Evolutionary conservation across 73 alveolate genomes (phyloP).

Genomic region (Loxodes magnus): DNA sequence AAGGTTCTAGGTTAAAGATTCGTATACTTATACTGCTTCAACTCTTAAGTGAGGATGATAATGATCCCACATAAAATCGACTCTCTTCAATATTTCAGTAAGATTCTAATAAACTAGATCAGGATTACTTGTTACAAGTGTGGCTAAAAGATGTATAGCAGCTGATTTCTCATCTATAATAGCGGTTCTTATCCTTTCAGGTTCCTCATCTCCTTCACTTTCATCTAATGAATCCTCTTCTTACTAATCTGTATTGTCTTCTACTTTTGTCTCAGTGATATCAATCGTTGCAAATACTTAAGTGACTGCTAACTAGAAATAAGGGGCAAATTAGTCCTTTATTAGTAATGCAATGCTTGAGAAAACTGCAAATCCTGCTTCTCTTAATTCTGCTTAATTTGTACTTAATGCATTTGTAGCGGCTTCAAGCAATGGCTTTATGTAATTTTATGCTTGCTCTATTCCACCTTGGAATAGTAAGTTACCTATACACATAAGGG

Average conservation of each 20-base stretch:
- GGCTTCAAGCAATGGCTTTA: background rate
- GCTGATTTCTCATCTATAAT: conserved; percentile 13
- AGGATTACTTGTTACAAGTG: background rate
- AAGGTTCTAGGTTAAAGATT: too few species aligned
- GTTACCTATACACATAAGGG: conserved; percentile 2
- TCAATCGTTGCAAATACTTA: conserved; percentile 7
- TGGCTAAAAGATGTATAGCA: conserved; percentile 8
- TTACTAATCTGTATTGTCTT: background rate
- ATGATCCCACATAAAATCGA: too few species aligned
- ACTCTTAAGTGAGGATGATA: too few species aligned
- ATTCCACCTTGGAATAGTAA: background rate
- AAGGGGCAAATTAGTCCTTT: background rate
- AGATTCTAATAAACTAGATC: too few species aligned
- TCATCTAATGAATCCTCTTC: too few species aligned
- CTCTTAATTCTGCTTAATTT: background rate
- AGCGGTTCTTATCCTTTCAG: conserved; percentile 3
- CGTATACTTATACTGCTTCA: too few species aligned
- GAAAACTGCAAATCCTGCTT: conserved; percentile 14
- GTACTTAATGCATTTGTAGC: conserved; percentile 2
- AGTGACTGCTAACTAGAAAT: background rate
- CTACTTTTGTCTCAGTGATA: background rate
- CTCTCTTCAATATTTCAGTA: too few species aligned
- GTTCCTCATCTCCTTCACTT: conserved; percentile 5
- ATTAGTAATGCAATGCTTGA: background rate
- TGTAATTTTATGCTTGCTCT: background rate